Percentiles rank a stretch among this genome's conserved stretches.
phyloP scores from a whole-genome alignment of 139 green algal species.

The Chlorella sp. region DNA sequence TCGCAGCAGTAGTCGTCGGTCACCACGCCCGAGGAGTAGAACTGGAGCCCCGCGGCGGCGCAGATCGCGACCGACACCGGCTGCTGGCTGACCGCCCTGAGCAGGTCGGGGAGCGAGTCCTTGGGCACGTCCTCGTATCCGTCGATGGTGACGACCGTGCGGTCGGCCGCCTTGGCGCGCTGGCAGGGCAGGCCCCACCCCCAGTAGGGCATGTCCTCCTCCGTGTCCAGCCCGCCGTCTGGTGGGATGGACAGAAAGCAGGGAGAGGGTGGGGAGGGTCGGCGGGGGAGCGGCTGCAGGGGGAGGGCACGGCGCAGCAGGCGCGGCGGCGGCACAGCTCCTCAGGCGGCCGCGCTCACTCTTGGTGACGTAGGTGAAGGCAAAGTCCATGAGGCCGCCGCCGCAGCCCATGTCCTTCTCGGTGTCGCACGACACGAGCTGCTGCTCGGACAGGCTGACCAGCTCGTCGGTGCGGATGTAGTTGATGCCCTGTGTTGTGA shows the following conservation, averaged over 20 bases:
- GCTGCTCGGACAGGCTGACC: conserved; percentile 87
- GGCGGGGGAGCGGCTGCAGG: too few relatives aligned
- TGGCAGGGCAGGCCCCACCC: conserved; percentile 64
- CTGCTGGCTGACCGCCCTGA: conserved; percentile 75
- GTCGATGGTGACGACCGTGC: conserved; percentile 71
- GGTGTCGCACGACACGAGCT: conserved; percentile 93
- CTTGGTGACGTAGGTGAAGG: too few relatives aligned
- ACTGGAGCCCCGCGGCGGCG: conserved; percentile 80
- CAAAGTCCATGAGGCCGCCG: conserved; percentile 64
- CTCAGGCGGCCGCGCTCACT: too few relatives aligned
- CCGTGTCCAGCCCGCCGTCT: conserved; percentile 79
- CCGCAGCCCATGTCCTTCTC: conserved; percentile 43
- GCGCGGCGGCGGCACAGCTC: too few relatives aligned
- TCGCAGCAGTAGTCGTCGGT: conserved; percentile 58
- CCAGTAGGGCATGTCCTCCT: conserved; percentile 89
- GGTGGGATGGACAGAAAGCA: conserved; percentile 52
- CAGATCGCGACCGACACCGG: conserved; percentile 89
- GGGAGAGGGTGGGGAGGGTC: conserved; percentile 15
- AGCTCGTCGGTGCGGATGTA: conserved; percentile 79
- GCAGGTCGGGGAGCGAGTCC: conserved; percentile 59
- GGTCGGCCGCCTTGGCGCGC: conserved; percentile 39
- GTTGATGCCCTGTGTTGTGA: conserved; percentile 90
- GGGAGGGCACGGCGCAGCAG: too few relatives aligned
- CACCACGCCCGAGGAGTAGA: conserved; percentile 78
- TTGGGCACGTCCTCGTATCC: conserved; percentile 84